Base-by-base conservation (phyloP, 768 basidiomycete genomes). In the Boletellus ananas region DNA sequence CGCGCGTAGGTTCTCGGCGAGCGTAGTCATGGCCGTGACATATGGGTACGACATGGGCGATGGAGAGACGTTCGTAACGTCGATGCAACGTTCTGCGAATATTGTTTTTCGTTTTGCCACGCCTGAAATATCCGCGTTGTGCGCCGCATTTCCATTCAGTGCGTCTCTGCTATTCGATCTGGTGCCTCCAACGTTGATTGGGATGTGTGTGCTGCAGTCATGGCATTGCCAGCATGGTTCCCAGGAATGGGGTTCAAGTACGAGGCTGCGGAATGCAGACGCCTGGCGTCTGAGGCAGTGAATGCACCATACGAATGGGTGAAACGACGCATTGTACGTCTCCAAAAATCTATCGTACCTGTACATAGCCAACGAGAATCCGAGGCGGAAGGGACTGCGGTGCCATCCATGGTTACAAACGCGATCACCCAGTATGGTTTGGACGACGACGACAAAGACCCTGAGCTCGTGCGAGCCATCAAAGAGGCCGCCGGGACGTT, bases 161-260 rank as follows among this genome's bases (percentile, higher is more conserved):
- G 17, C 1, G 56, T 51, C 3, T 35, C 45, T 11, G 5, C 13
- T 3, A 29, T 7, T 12, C 6, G 21, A 3, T 27, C 17, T 18
- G n/a, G 2, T 37, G 6, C 2, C n/a, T n/a, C n/a, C n/a, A n/a
- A n/a, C 3, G 10, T 2, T 2, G 29, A 2, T 7, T 23, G 12
- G 1, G 12, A 18, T 33, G 6, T n/a, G n/a, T 27, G 13, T 14
- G 16, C 17, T 43, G 7, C 14, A 65, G 66, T 62, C 16, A 45
- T 33, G 21, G 18, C 38, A 1, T 18, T 64, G 17, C 64, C 59
- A 0, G 47, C 35, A 3, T 68, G 66, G 68, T 36, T 68, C 17
- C 68, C 63, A 0, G 61, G 63, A 9, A 56, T 66, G 43, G 43
- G 51, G 3, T 58, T 65, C 53, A 60, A 64, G 29, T 38, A 49